Conservation (phyloP, 768 basidiomycete genomes). For the Auriscalpium orientale region DNA sequence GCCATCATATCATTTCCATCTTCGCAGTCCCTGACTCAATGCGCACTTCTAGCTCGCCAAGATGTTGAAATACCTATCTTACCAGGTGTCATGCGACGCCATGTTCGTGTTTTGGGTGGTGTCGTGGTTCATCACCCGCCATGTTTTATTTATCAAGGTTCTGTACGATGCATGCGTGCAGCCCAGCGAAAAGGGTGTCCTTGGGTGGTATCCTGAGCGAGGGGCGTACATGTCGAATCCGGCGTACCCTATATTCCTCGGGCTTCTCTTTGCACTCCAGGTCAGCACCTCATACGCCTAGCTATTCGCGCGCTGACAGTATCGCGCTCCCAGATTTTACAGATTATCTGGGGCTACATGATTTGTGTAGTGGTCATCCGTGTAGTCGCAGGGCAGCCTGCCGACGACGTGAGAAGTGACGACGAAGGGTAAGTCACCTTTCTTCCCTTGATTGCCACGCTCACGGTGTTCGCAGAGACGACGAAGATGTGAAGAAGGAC, state of each 20-base stretch:
- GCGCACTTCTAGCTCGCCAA: constrained; percentile 64
- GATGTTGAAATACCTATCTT: constrained; percentile 81
- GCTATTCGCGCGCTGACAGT: constrained; percentile 4
- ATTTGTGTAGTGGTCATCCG: constrained; percentile 79
- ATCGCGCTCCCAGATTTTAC: constrained; percentile 44
- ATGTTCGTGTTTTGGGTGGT: constrained; percentile 78
- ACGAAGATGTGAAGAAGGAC: neutral
- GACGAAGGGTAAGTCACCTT: constrained; percentile 52
- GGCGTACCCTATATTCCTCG: constrained; percentile 41
- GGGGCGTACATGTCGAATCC: constrained; percentile 49
- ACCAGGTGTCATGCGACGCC: constrained; percentile 56
- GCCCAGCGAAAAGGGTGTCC: constrained; percentile 38
- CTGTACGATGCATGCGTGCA: constrained; percentile 57
- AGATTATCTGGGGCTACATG: constrained; percentile 80
- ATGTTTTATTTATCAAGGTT: constrained; percentile 69
- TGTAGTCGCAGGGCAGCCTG: constrained; percentile 67
- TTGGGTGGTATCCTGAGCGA: constrained; percentile 49
- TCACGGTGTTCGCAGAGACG: neutral
- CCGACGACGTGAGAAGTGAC: constrained; percentile 82
- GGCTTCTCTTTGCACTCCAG: constrained; percentile 53
- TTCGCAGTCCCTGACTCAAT: neutral
- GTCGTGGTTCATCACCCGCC: constrained; percentile 88
- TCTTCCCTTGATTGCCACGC: neutral
- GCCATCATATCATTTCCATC: constrained; percentile 25
- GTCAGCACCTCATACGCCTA: constrained; percentile 28